A percentile compares a stretch with the other conserved stretches of the same genome.
Conservation (phyloP, 1,139 yeast species). For the Pichia sp. region DNA sequence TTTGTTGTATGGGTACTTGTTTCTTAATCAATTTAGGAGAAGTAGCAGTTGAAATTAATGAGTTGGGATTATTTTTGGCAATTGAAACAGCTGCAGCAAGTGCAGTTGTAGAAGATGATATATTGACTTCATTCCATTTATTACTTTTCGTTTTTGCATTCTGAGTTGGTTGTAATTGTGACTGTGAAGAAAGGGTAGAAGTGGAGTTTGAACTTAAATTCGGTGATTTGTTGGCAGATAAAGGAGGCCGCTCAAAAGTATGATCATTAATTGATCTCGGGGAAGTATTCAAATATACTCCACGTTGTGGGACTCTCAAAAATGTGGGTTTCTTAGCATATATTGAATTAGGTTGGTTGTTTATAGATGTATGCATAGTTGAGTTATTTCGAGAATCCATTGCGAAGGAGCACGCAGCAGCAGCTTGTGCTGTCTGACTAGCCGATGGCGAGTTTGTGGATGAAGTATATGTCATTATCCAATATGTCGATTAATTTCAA, state of each 20-base stretch:
- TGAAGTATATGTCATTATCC: background rate
- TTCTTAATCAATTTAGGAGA: constrained; percentile 9
- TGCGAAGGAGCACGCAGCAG: constrained; percentile 14
- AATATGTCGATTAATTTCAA: background rate
- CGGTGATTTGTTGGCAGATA: no score
- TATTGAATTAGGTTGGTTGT: no score
- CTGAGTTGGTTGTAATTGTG: background rate
- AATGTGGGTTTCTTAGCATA: no score
- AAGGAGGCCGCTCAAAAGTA: no score
- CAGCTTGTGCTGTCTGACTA: constrained; percentile 23
- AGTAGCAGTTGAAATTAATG: constrained; percentile 19
- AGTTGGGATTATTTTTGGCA: constrained; percentile 26
- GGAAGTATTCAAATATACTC: no score
- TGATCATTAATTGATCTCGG: no score
- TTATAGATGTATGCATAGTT: background rate
- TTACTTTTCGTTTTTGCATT: background rate
- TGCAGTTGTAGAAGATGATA: constrained; percentile 28
- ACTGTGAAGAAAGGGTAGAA: background rate
- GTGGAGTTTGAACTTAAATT: background rate
- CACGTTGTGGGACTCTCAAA: no score
- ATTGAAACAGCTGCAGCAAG: constrained; percentile 31
- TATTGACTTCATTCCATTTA: constrained; percentile 25
- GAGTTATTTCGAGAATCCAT: background rate
- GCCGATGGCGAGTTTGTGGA: background rate
- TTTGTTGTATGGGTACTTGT: background rate